A percentile compares a stretch with the other conserved stretches of the same genome.
Evolutionary conservation across 352 stramenopile species (phyloP).

Genomic region (Peronospora farinosa): DNA sequence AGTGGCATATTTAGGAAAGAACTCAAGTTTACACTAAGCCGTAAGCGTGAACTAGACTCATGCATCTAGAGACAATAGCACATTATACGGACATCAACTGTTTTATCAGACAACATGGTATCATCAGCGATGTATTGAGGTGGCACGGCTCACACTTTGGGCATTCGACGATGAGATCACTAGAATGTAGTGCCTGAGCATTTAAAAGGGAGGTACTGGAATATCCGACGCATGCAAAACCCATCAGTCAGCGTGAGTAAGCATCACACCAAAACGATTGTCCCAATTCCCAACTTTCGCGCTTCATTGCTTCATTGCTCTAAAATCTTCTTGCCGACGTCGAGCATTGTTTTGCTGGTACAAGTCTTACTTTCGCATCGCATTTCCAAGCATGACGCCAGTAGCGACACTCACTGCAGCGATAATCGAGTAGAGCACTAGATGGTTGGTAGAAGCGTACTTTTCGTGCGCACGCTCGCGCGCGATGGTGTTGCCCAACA

Average conservation of each 20-base stretch:
- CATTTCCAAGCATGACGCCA: constrained; percentile 25
- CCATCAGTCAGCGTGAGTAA: not conserved
- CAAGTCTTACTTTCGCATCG: constrained; percentile 18
- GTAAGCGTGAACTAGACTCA: too few relatives aligned
- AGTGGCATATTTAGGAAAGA: too few relatives aligned
- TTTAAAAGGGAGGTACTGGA: not conserved
- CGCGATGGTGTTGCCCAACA: constrained; percentile 30
- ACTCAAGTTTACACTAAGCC: too few relatives aligned
- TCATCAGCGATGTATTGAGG: too few relatives aligned
- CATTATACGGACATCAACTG: too few relatives aligned
- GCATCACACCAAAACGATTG: not conserved
- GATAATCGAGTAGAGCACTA: constrained; percentile 41
- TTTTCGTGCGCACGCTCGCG: constrained; percentile 28
- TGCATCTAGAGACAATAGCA: too few relatives aligned
- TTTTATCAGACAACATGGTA: too few relatives aligned
- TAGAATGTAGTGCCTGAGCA: not conserved
- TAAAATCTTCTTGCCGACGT: not conserved
- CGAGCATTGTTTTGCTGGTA: not conserved
- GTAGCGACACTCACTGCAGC: constrained; percentile 31
- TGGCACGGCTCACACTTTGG: too few relatives aligned
- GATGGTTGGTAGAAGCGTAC: constrained; percentile 34
- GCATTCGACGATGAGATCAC: too few relatives aligned
- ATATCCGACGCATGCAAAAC: not conserved
- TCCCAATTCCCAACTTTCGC: not conserved
- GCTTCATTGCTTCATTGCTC: not conserved